A percentile compares a stretch with the other conserved stretches of the same genome.
Evolutionary conservation across 2,329 filamentous ascomycete genomes (phyloP).

Genomic region (Xylaria multiplex): DNA sequence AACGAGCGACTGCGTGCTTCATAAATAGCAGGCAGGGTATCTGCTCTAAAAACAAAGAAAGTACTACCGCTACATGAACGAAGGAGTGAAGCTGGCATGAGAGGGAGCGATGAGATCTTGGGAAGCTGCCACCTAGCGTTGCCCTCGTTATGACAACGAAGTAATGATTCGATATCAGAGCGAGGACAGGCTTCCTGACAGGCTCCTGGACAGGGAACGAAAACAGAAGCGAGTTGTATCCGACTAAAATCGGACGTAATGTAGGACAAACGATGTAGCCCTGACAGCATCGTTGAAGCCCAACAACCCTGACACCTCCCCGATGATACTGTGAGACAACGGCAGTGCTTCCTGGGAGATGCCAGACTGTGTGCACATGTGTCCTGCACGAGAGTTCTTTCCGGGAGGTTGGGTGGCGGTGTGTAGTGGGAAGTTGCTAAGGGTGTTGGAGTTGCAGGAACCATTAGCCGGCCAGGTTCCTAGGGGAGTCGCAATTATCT

Average conservation of each 20-base stretch:
- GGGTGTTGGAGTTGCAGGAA: slow-evolving; percentile 18
- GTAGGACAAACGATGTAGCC: slow-evolving; percentile 29
- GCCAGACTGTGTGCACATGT: slow-evolving; percentile 17
- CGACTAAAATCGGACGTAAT: slow-evolving; percentile 24
- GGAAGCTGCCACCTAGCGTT: slow-evolving; percentile 16
- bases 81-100: slow-evolving; percentile 14
- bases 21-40: slow-evolving; percentile 21
- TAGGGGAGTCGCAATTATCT: slow-evolving; percentile 25
- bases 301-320: slow-evolving; percentile 30
- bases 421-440: slow-evolving; percentile 8
- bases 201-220: neutral
- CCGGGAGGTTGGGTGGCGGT: slow-evolving; percentile 19
- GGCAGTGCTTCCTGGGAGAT: slow-evolving; percentile 12
- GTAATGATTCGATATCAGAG: slow-evolving; percentile 11
- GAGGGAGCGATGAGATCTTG: slow-evolving; percentile 5
- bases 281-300: slow-evolving; percentile 35
- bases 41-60: slow-evolving; percentile 6
- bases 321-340: slow-evolving; percentile 28
- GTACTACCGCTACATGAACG: slow-evolving; percentile 21
- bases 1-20: slow-evolving; percentile 24
- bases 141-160: slow-evolving; percentile 21
- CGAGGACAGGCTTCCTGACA: slow-evolving; percentile 4
- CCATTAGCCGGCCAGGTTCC: slow-evolving; percentile 5
- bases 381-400: slow-evolving; percentile 19
- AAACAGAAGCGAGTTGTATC: slow-evolving; percentile 18